Base-by-base conservation (phyloP, 257 asterid species). In the Forsythia viridissima region DNA sequence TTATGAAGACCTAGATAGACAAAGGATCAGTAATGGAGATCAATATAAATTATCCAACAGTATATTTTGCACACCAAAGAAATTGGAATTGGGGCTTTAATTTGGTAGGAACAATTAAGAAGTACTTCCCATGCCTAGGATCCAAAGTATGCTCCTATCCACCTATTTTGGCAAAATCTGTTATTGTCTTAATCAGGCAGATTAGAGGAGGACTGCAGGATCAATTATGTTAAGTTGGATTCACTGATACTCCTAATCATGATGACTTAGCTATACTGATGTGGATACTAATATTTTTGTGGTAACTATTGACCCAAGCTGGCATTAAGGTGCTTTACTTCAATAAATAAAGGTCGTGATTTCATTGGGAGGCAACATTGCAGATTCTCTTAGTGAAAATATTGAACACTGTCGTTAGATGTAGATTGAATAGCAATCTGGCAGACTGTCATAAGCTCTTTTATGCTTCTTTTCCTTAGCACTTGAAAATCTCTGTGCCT, bases 81-180 rank as follows among this genome's bases (percentile, higher is more conserved):
- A 30, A 30, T 63, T 20, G 39, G 70, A 63, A 63, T 51, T 10
- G 59, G 59, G 59, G 4, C 34, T 15, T 46, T 46, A 11, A 10
- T 30, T 10, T 21, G 70, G 15, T 24, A 59, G 70, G 40, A 11
- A 63, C 36, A 63, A n/a, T 43, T 44, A 37, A 36, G 74, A 72
- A 75, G 34, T 52, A 61, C 51, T 52, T 20, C 55, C 41, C 69
- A 66, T 65, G 79, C 48, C n/a, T 73, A 46, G 51, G 37, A 65
- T 44, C 52, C 37, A 15, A 42, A 67, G 12, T 52, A 43, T 44
- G 24, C 36, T 73, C 38, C 57, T 16, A 68, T 36, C 59, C 5
- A 36, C 67, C 12, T 16, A 20, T 51, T 68, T 10, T 63, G 30
- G 37, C 36, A 59, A 30, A 24, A 15, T 52, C 38, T 24, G 36